Percentiles rank a stretch among this genome's conserved stretches.
phyloP scores from a whole-genome alignment of 116 monocot genomes.

The Dioscorea cayenensis region DNA sequence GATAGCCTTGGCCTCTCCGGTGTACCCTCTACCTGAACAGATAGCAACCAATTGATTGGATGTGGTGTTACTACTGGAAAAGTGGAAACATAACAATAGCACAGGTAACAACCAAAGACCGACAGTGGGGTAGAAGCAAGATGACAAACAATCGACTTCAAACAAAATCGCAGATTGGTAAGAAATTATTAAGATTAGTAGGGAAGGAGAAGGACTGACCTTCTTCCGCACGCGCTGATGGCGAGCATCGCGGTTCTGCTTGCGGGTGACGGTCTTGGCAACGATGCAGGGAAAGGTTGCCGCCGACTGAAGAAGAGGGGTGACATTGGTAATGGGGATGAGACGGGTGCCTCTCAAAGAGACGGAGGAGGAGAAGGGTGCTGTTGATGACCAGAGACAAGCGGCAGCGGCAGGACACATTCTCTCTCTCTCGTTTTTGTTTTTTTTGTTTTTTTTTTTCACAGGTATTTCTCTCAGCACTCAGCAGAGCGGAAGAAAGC shows the following conservation, averaged over 20 bases:
- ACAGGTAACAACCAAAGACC: neutral
- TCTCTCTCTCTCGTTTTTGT: neutral
- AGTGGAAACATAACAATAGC: neutral
- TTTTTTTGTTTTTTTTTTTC: neutral
- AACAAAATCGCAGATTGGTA: too few relatives aligned
- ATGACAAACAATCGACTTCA: neutral
- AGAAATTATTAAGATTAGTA: neutral
- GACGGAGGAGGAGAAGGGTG: neutral
- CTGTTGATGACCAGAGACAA: neutral
- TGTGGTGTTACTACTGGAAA: too few relatives aligned
- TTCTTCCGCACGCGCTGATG: slow-evolving; percentile 77
- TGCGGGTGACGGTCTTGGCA: slow-evolving; percentile 55
- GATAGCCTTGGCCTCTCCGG: slow-evolving; percentile 82
- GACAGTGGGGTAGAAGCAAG: neutral
- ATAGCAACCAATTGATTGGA: neutral
- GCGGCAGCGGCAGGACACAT: neutral
- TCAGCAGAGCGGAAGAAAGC: too few relatives aligned
- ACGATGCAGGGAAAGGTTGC: slow-evolving; percentile 11
- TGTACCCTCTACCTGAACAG: slow-evolving; percentile 70
- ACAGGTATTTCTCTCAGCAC: neutral
- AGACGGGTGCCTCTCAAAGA: too few relatives aligned
- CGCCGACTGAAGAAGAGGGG: neutral
- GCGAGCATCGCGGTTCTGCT: slow-evolving; percentile 52
- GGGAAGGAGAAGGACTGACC: slow-evolving; percentile 20
- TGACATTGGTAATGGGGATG: neutral